A percentile compares a stretch with the other conserved stretches of the same genome.
phyloP scores from a whole-genome alignment of 257 asterid species.

The Fraxinus pennsylvanica region DNA sequence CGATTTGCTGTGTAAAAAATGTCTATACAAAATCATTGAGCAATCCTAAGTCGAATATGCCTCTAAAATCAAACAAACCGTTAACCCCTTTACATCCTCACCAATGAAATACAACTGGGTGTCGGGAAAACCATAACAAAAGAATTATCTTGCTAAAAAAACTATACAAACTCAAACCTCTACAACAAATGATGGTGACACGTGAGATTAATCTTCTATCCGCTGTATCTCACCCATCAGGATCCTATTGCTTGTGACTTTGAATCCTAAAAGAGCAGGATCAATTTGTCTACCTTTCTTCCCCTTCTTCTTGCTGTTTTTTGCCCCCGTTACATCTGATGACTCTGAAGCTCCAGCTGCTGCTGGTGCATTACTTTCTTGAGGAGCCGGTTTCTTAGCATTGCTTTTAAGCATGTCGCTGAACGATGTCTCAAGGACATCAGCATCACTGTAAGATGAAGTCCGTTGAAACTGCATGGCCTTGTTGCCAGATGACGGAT shows the following conservation, averaged over 20 bases:
- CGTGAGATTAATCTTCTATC: slow-evolving; percentile 59
- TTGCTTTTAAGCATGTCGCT: slow-evolving; percentile 96
- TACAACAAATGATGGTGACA: not conserved
- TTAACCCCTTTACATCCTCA: not conserved
- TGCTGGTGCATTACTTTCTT: slow-evolving; percentile 42
- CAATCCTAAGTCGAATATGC: not conserved
- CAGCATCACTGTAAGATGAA: slow-evolving; percentile 74
- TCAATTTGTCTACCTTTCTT: slow-evolving; percentile 97
- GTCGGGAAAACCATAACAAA: not conserved
- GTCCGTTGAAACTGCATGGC: slow-evolving; percentile 67
- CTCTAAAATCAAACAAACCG: not conserved
- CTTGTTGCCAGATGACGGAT: slow-evolving; percentile 42
- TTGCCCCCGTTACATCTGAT: slow-evolving; percentile 46
- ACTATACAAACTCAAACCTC: not conserved
- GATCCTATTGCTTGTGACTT: slow-evolving; percentile 96
- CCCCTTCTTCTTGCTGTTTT: slow-evolving; percentile 85
- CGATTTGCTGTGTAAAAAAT: not conserved
- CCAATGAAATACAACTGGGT: not conserved
- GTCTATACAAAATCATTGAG: not conserved
- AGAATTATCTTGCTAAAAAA: not conserved
- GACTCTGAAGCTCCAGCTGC: slow-evolving; percentile 37
- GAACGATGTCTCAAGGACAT: slow-evolving; percentile 80
- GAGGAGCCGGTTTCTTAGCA: slow-evolving; percentile 56
- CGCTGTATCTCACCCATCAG: slow-evolving; percentile 99
- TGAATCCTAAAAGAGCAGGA: slow-evolving; percentile 97